phyloP scores from a whole-genome alignment of 139 green algal species.

The Eudorina sp. region DNA sequence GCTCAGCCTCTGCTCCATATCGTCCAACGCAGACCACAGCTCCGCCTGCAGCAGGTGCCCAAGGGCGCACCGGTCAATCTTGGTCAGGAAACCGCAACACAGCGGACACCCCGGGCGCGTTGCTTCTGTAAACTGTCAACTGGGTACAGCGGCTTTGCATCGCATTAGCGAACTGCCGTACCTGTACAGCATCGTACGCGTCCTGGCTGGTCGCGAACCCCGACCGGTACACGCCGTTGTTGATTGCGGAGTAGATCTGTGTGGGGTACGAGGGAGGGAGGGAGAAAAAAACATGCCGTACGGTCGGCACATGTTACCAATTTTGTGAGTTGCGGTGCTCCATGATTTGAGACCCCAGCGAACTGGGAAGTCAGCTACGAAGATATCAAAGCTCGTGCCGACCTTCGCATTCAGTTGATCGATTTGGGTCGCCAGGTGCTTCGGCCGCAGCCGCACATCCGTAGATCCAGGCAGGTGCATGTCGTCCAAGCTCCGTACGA shows the following conservation, averaged over 20 bases:
- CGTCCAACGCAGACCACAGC: slow-evolving; percentile 76
- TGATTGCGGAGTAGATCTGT: slow-evolving; percentile 77
- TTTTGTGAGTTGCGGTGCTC: too few relatives aligned
- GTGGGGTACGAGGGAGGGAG: not conserved
- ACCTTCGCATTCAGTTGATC: slow-evolving; percentile 80
- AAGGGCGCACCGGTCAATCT: not conserved
- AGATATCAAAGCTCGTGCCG: too few relatives aligned
- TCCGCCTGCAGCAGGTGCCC: slow-evolving; percentile 38
- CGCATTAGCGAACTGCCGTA: too few relatives aligned
- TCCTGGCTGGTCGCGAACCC: slow-evolving; percentile 88
- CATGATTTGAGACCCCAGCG: too few relatives aligned
- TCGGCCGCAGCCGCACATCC: slow-evolving; percentile 75
- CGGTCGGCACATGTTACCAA: too few relatives aligned
- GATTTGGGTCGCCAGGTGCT: slow-evolving; percentile 71
- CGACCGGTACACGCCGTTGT: slow-evolving; percentile 81
- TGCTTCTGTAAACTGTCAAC: too few relatives aligned
- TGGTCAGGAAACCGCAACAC: too few relatives aligned
- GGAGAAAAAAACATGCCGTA: too few relatives aligned
- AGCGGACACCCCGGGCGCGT: too few relatives aligned
- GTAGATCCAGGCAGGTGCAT: slow-evolving; percentile 66
- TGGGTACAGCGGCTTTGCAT: too few relatives aligned
- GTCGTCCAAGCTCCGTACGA: slow-evolving; percentile 79
- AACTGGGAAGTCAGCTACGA: too few relatives aligned
- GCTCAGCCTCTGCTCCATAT: slow-evolving; percentile 74
- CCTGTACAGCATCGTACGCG: slow-evolving; percentile 76